These are phyloP conservation scores for Blumeria hordei DNA, from an alignment of 2,329 filamentous ascomycete species.

Conservation along the genomic window DNA sequence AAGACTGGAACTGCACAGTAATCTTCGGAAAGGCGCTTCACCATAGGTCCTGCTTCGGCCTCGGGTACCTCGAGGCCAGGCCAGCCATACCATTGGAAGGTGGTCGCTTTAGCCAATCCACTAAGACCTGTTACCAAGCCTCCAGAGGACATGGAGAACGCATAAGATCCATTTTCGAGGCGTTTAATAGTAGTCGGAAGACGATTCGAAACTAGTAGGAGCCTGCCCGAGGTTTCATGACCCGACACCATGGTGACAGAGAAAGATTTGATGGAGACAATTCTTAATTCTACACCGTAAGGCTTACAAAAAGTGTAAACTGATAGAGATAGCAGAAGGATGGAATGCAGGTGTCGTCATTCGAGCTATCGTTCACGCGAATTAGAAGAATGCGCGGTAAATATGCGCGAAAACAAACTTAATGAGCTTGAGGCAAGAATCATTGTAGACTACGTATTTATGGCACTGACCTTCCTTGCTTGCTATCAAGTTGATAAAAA, in stretches of 20 bases:
- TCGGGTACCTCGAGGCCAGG: conserved; percentile 81
- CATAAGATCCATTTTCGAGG: conserved; percentile 72
- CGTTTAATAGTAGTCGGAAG: conserved; percentile 93
- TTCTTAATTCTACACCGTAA: too few relatives aligned
- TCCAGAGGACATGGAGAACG: conserved; percentile 90
- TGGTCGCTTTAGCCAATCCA: conserved; percentile 74
- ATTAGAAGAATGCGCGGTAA: too few relatives aligned
- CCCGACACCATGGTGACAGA: conserved; percentile 11
- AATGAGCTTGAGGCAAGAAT: too few relatives aligned
- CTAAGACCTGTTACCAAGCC: conserved; percentile 85
- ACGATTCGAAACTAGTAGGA: conserved; percentile 82
- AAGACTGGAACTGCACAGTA: conserved; percentile 83
- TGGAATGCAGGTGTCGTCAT: too few relatives aligned
- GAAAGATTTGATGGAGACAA: too few relatives aligned
- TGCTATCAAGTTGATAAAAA: too few relatives aligned
- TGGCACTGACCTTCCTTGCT: too few relatives aligned
- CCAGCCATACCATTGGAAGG: conserved; percentile 98
- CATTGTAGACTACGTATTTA: too few relatives aligned
- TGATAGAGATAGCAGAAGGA: too few relatives aligned
- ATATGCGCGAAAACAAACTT: too few relatives aligned
- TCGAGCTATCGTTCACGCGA: too few relatives aligned
- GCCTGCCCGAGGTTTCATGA: conserved; percentile 16
- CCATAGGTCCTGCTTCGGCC: conserved; percentile 50
- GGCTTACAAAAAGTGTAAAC: too few relatives aligned
- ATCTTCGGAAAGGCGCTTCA: conserved; percentile 57